These are phyloP conservation scores for Chloranthus sessilifolius DNA, from an alignment of 164 flowering plant species.

Conservation along the genomic window DNA sequence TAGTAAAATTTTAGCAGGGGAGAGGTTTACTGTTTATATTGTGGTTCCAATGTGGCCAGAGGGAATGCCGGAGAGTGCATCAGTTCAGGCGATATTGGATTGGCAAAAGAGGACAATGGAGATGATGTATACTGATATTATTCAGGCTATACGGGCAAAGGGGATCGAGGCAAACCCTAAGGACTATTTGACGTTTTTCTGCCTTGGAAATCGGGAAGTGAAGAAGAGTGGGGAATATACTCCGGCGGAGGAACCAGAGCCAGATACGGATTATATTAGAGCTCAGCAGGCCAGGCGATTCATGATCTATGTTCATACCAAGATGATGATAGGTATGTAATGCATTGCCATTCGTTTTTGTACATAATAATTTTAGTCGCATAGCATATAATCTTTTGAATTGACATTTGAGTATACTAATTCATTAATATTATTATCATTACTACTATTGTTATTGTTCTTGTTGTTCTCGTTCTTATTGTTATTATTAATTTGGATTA, in stretches of 20 bases:
- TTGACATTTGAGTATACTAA: too few relatives aligned
- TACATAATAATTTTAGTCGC: too few relatives aligned
- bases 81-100: slow-evolving; percentile 59
- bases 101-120: slow-evolving; percentile 77
- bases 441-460: too few relatives aligned
- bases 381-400: too few relatives aligned
- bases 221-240: slow-evolving; percentile 40
- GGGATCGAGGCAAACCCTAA: slow-evolving; percentile 42
- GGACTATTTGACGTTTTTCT: slow-evolving; percentile 60
- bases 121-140: slow-evolving; percentile 65
- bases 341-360: background rate
- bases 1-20: slow-evolving; percentile 64
- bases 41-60: slow-evolving; percentile 84
- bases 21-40: slow-evolving; percentile 52
- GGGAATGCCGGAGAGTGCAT: slow-evolving; percentile 50
- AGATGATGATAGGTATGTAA: slow-evolving; percentile 71
- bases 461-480: too few relatives aligned
- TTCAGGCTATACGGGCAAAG: slow-evolving; percentile 36
- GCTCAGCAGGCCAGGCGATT: slow-evolving; percentile 59
- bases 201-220: slow-evolving; percentile 58
- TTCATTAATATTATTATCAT: too few relatives aligned
- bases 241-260: slow-evolving; percentile 51
- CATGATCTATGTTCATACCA: slow-evolving; percentile 77
- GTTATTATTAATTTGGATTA: too few relatives aligned
- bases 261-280: slow-evolving; percentile 38